Evolutionary conservation across 768 basidiomycete genomes (phyloP).

Genomic region (Lactifluus pinguis): DNA sequence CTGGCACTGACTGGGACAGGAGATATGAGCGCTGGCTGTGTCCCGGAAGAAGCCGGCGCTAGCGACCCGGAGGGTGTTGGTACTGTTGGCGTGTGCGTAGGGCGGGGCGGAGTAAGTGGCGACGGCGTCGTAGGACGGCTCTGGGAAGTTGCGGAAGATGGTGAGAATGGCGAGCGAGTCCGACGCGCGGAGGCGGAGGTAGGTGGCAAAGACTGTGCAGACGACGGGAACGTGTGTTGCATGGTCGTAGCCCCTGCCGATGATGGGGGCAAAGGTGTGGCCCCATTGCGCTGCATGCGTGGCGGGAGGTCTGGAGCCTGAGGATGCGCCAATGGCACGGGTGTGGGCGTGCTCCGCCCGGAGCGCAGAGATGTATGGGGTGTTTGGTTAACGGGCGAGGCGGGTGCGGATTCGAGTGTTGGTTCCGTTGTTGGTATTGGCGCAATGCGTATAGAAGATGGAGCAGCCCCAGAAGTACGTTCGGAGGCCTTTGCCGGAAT

Average conservation of each 20-base stretch:
- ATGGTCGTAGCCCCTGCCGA: not conserved
- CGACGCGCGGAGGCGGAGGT: slow-evolving; percentile 1
- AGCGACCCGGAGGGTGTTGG: not conserved
- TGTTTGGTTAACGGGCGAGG: slow-evolving; percentile 5
- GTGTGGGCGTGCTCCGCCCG: not conserved
- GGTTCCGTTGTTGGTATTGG: slow-evolving; percentile 1
- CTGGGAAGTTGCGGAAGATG: slow-evolving; percentile 6
- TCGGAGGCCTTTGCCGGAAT: slow-evolving; percentile 22
- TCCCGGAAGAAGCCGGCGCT: not conserved
- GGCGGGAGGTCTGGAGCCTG: not conserved
- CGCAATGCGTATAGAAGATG: slow-evolving; percentile 21
- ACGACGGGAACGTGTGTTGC: not conserved
- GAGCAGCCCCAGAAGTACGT: slow-evolving; percentile 25
- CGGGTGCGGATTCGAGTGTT: not conserved
- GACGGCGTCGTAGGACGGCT: slow-evolving; percentile 2
- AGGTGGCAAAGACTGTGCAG: not conserved
- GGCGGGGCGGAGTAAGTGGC: not conserved
- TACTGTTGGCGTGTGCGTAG: not conserved
- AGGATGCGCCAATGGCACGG: not conserved
- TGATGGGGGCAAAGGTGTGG: not conserved
- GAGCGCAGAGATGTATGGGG: not conserved
- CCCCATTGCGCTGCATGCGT: not conserved
- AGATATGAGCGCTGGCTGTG: not conserved
- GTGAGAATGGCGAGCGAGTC: slow-evolving; percentile 5
- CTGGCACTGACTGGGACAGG: slow-evolving; percentile 4